Evolutionary conservation across 495 filamentous ascomycete species (phyloP).

Genomic region (Amphirosellinia nigrospora): DNA sequence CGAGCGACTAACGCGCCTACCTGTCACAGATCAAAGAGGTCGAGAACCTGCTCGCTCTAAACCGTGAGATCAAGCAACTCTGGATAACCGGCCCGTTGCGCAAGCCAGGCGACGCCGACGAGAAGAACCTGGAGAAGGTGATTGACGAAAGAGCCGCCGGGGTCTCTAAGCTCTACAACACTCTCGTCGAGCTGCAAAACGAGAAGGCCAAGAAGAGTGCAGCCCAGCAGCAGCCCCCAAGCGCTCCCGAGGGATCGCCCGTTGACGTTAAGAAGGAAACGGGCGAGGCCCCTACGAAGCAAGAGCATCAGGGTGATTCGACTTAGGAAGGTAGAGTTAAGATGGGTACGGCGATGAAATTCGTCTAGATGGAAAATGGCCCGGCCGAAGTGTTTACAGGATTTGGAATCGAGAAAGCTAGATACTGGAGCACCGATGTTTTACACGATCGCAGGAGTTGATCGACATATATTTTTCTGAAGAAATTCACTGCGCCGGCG

Average conservation of each 20-base stretch:
- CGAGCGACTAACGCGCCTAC: conserved; percentile 1
- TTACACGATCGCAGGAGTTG: neutral
- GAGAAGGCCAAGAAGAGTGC: neutral
- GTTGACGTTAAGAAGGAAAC: conserved; percentile 7
- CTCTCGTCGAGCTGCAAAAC: conserved; percentile 8
- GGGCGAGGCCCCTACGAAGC: neutral
- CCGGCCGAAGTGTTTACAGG: neutral
- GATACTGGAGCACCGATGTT: neutral
- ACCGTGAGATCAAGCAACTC: conserved; percentile 48
- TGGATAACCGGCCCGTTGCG: conserved; percentile 51
- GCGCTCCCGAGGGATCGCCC: neutral
- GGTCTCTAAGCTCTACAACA: conserved; percentile 22
- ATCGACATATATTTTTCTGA: neutral
- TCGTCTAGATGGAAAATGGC: neutral
- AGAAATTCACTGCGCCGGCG: neutral
- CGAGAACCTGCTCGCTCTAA: conserved; percentile 48
- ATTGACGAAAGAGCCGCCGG: conserved; percentile 29
- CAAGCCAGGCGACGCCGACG: conserved; percentile 41
- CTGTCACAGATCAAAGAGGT: conserved; percentile 36
- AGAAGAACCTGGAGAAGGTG: conserved; percentile 32
- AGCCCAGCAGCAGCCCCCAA: conserved; percentile 11
- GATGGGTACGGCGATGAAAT: neutral
- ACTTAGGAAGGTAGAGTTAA: neutral
- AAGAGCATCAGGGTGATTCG: neutral
- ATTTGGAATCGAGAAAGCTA: neutral